Conservation (phyloP, 768 basidiomycete species). For the Suillus hirtellus region DNA sequence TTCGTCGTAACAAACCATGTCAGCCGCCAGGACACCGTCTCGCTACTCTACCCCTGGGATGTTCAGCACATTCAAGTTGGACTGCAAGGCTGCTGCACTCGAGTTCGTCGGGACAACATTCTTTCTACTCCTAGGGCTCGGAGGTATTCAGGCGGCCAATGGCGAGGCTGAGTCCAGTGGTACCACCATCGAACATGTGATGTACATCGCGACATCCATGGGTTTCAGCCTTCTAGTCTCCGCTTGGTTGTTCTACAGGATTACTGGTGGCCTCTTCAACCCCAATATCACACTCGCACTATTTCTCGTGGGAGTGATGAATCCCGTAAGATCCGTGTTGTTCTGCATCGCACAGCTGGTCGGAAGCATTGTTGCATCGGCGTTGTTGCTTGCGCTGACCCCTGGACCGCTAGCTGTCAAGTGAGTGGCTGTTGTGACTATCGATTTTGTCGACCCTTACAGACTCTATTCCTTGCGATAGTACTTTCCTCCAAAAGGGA, state of each 20-base stretch:
- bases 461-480: conserved; percentile 21
- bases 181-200: conserved; percentile 40
- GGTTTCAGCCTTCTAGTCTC: conserved; percentile 62
- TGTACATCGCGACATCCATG: conserved; percentile 62
- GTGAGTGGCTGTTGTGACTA: conserved; percentile 35
- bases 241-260: conserved; percentile 67
- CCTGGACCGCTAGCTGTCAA: conserved; percentile 56
- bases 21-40: conserved; percentile 8
- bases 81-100: conserved; percentile 49
- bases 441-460: not conserved
- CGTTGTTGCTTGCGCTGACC: conserved; percentile 53
- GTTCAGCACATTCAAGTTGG: conserved; percentile 35
- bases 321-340: conserved; percentile 55
- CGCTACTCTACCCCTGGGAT: conserved; percentile 15
- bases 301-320: conserved; percentile 54
- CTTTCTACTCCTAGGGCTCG: conserved; percentile 66
- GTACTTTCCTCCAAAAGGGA: conserved; percentile 47
- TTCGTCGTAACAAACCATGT: not conserved
- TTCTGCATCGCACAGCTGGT: conserved; percentile 62
- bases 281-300: conserved; percentile 62
- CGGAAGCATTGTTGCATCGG: conserved; percentile 62
- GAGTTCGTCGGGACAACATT: conserved; percentile 61
- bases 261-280: conserved; percentile 67
- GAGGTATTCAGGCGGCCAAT: conserved; percentile 60
- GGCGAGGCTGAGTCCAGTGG: conserved; percentile 34